Base-by-base conservation (phyloP, 129 eudicot species). In the Arctium minus region DNA sequence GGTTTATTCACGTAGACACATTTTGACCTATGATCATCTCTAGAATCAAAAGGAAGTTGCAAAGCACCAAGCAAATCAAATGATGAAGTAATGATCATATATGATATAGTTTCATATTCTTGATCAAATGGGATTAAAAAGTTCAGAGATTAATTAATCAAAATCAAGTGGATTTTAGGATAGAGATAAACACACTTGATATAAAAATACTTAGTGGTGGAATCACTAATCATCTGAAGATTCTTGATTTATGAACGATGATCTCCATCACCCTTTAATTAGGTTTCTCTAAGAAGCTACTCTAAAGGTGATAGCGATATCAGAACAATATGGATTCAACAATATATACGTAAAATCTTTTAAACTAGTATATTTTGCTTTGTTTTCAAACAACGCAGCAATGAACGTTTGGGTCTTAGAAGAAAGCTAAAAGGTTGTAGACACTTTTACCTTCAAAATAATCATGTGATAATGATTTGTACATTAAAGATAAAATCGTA, bases 231-330 rank as follows among this genome's bases (percentile, higher is more conserved):
- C 46, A 39, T 78, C 44, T 46, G 31, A 72, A 18, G 75, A 78
- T 78, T 80, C 83, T 73, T 84, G 42, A 60, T 82, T 82, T 76
- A 46, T 82, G 46, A 69, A 82, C 76, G 74, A 81, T 84, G 60
- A 84, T 84, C 79, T 72, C 56, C 75, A 84, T 64, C 79, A 65
- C 29, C 70, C 83, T 72, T 84, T 84, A 79, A 42, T 65, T 79
- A 84, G 87, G 76, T 84, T 79, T 79, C 83, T 78, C 83, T 78
- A 78, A 64, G 69, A 84, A 78, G 60, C 73, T 33, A 53, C 72
- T 76, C 8, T 36, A 74, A 76, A 40, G 50, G 40, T 65, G 8
- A 30, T 48, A 76, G 68, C 27, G 11, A 39, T 38, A 76, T 76
- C 70, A 53, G 27, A 30, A 33, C 15, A 17, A 3, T 35, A 33